A percentile compares a stretch with the other conserved stretches of the same genome.
These are phyloP conservation scores for Trichoderma pleuroti DNA, from an alignment of 2,329 filamentous ascomycete species.

Conservation along the genomic window DNA sequence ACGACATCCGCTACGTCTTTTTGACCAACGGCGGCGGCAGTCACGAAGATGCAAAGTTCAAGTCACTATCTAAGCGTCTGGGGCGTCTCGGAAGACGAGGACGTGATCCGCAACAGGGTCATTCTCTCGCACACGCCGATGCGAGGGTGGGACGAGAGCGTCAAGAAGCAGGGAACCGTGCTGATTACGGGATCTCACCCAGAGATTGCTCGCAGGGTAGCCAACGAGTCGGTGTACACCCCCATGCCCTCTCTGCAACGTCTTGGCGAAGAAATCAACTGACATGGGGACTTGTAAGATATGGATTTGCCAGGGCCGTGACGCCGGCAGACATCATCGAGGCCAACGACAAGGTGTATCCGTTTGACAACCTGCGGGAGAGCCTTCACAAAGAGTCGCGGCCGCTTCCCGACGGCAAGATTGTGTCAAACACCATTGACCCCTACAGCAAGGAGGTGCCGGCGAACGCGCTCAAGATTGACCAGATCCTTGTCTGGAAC, in stretches of 20 bases:
- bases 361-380: constrained; percentile 58
- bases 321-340: constrained; percentile 80
- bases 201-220: constrained; percentile 66
- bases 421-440: constrained; percentile 30
- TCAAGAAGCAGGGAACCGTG: constrained; percentile 50
- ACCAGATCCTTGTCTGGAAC: constrained; percentile 91
- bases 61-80: constrained; percentile 34
- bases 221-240: constrained; percentile 52
- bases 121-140: constrained; percentile 88
- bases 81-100: constrained; percentile 31
- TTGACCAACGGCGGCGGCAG: constrained; percentile 94
- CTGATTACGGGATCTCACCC: constrained; percentile 70
- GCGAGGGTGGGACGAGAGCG: constrained; percentile 53
- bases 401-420: constrained; percentile 34
- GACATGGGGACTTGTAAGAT: constrained; percentile 30
- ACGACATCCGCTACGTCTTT: constrained; percentile 85
- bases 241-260: neutral
- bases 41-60: constrained; percentile 54
- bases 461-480: constrained; percentile 63
- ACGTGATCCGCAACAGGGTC: constrained; percentile 35
- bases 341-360: constrained; percentile 73
- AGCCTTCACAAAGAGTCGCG: constrained; percentile 30
- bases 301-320: constrained; percentile 78
- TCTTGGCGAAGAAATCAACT: neutral
- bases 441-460: constrained; percentile 36